Conservation (phyloP, 2,329 filamentous ascomycete species). For the Cytospora paraplurivora region DNA sequence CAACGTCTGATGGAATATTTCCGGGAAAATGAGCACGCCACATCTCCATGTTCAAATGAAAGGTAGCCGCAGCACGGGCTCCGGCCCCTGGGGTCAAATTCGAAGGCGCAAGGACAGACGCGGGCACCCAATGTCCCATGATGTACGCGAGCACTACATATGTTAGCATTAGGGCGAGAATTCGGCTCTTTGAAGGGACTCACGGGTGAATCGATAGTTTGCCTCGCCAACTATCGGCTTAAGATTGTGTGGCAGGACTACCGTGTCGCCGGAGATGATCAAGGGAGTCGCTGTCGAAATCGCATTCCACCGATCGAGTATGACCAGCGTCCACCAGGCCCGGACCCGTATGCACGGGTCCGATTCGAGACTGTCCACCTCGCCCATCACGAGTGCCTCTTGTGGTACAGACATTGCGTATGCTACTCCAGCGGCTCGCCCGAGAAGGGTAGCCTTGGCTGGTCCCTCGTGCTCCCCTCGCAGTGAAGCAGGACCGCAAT, state of each 20-base stretch:
- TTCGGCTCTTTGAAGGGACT: conserved; percentile 39
- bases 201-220: conserved; percentile 66
- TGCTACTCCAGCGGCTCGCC: conserved; percentile 65
- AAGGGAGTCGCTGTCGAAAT: conserved; percentile 65
- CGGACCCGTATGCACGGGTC: conserved; percentile 64
- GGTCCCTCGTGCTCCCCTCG: conserved; percentile 47
- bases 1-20: conserved; percentile 52
- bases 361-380: conserved; percentile 57
- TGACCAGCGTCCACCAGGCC: conserved; percentile 72
- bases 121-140: conserved; percentile 28
- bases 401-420: conserved; percentile 58
- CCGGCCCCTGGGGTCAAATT: conserved; percentile 45
- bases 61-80: conserved; percentile 50
- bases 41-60: conserved; percentile 63
- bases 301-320: conserved; percentile 74
- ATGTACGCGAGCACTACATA: conserved; percentile 27
- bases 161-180: conserved; percentile 22
- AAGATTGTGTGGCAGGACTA: conserved; percentile 62
- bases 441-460: conserved; percentile 59
- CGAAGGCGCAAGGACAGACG: conserved; percentile 42
- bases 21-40: conserved; percentile 66
- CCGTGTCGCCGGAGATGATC: conserved; percentile 63
- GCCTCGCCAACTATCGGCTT: conserved; percentile 62
- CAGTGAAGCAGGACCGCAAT: conserved; percentile 48
- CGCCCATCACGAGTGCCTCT: conserved; percentile 42